Conservation (phyloP, 2,329 filamentous ascomycete genomes). For the Dryadomyces sulphureus region DNA sequence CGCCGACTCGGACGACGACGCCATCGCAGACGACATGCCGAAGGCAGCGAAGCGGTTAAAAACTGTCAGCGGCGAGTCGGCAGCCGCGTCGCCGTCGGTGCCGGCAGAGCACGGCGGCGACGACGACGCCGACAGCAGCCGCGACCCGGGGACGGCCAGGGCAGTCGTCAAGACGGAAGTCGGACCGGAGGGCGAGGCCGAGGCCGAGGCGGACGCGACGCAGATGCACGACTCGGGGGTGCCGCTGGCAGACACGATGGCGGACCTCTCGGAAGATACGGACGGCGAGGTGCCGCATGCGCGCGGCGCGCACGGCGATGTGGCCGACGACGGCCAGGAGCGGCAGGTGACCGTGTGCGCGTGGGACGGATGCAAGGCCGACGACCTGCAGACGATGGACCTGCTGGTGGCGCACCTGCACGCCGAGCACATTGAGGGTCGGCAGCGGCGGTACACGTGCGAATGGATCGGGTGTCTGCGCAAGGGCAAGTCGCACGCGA, state of each 20-base stretch:
- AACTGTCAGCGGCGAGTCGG: conserved; percentile 27
- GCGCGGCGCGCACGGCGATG: conserved; percentile 37
- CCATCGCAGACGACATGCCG: conserved; percentile 24
- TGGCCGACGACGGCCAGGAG: conserved; percentile 63
- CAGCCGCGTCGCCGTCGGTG: conserved; percentile 29
- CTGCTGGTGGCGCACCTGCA: conserved; percentile 72
- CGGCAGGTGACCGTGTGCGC: conserved; percentile 66
- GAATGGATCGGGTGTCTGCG: conserved; percentile 85
- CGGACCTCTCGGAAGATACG: conserved; percentile 78
- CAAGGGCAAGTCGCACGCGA: conserved; percentile 85
- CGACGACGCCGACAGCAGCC: conserved; percentile 4
- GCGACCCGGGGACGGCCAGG: not conserved
- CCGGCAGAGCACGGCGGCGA: conserved; percentile 13
- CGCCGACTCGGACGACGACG: conserved; percentile 31
- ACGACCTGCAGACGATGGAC: conserved; percentile 69
- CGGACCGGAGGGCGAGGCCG: conserved; percentile 7
- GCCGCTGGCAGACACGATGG: conserved; percentile 36
- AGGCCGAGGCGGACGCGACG: not conserved
- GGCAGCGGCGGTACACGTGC: conserved; percentile 95
- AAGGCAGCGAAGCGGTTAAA: conserved; percentile 32
- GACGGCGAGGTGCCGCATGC: conserved; percentile 60
- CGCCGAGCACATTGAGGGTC: conserved; percentile 81
- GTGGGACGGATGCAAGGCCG: conserved; percentile 61
- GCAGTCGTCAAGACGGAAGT: conserved; percentile 13
- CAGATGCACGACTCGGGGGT: not conserved